Evolutionary conservation across 768 basidiomycete genomes (phyloP), one percentile per base, ranked within the genome.

Genomic region (Boletellus sp.): DNA sequence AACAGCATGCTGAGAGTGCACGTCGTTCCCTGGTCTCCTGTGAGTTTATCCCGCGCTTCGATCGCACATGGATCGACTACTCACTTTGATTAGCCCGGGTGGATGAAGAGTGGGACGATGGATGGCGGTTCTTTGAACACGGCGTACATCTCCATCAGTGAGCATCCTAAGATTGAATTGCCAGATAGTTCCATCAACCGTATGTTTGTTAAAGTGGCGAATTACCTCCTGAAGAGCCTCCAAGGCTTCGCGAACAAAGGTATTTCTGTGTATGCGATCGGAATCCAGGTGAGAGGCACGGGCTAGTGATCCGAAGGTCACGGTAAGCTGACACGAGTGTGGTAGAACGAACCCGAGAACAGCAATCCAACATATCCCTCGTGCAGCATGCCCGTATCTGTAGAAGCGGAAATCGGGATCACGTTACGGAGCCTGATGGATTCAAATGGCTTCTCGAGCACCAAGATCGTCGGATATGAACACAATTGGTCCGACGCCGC

Each of bases 91-190:
- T 49, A 88, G 85, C 87, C 88, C 10, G 84, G 71, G 4, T 90
- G 88, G 87, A 87, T 88, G 85, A 90, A 90, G 65, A 72, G 69
- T 42, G 80, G 75, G 49, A 78, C 78, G 1, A 87, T 87, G 83
- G 73, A 80, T 23, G 87, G 87, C 1, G 86, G 85, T 28, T 78
- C 75, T 12, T 62, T 89, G 45, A 57, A 73, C 24, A 74, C 78
- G 0, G 67, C 72, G 39, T 81, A 79, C 48, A 65, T 77, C 34
- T 63, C 61, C 35, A 62, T 68, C 0, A 83, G 81, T 86, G 53
- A 51, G 81, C 68, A 8, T 20, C 9, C 34, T n/a, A 24, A 36
- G 28, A 11, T 31, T 4, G 19, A 36, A 47, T 7, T 20, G 26
- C 35, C 6, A 13, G 22, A 17, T 10, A 20, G 28, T 17, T 22